These are phyloP conservation scores for Phytophthora pseudosyringae DNA, from an alignment of 352 stramenopile species.

Conservation along the genomic window DNA sequence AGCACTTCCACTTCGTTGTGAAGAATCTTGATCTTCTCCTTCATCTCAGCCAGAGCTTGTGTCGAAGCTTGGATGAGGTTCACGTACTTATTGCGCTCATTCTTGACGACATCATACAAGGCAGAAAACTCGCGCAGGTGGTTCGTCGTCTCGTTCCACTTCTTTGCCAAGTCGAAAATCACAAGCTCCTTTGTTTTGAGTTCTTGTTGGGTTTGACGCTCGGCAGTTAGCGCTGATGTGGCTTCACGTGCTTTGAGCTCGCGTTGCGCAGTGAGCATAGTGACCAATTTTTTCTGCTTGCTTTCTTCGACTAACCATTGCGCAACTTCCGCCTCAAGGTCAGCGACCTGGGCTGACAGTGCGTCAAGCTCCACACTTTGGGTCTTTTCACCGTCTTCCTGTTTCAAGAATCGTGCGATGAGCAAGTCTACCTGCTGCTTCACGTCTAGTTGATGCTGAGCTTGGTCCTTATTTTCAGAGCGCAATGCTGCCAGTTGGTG, in stretches of 20 bases:
- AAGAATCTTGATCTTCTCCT: constrained; percentile 96
- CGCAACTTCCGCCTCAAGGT: constrained; percentile 82
- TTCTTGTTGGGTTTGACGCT: constrained; percentile 89
- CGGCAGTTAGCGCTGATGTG: constrained; percentile 67
- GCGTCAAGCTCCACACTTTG: constrained; percentile 71
- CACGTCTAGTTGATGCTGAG: constrained; percentile 71
- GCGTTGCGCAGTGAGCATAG: constrained; percentile 88
- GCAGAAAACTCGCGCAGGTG: constrained; percentile 93
- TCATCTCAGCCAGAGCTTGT: constrained; percentile 95
- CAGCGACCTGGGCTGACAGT: constrained; percentile 65
- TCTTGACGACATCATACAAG: constrained; percentile 96
- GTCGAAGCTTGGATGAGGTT: constrained; percentile 93
- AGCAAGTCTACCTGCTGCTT: constrained; percentile 93
- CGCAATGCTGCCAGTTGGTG: constrained; percentile 66
- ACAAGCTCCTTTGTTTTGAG: constrained; percentile 95
- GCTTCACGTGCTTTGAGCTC: constrained; percentile 92
- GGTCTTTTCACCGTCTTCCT: constrained; percentile 85
- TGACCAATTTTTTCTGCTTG: constrained; percentile 90
- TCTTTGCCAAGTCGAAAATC: constrained; percentile 94
- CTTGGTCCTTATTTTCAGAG: constrained; percentile 76
- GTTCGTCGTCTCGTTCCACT: constrained; percentile 94
- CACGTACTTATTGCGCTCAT: constrained; percentile 96
- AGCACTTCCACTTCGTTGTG: constrained; percentile 96
- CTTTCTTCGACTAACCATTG: constrained; percentile 90
- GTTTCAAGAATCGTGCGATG: constrained; percentile 88